Evolutionary conservation across 345 rosid species (phyloP), one percentile per base, ranked within the genome.

Genomic region (Hypericum perforatum): DNA sequence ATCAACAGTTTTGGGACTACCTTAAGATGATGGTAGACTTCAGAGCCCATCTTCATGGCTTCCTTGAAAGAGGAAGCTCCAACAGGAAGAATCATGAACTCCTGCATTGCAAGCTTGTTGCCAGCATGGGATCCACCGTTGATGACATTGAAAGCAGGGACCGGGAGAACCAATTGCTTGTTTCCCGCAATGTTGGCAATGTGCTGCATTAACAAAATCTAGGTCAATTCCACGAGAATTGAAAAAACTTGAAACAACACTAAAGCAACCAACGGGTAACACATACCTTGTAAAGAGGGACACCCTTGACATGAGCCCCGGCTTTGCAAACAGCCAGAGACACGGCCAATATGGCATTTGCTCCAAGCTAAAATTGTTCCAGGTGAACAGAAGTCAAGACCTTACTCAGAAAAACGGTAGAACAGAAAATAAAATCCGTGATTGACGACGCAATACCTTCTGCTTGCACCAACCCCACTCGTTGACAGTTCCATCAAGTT

Each of bases 401-500:
- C 11, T 37, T 29, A 13, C 14, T 5, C 6, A 10, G 32, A 48
- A 15, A 48, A 7, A 48, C 22, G 1, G 10, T 48, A 9, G 22
- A 7, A 11, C 16, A n/a, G 38, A 32, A 6, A 52, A 16, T 37
- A 5, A 16, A n/a, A 52, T 7, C 9, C 9, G 12, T 11, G 6
- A 7, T 29, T 6, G 10, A 16, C 8, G 22, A 5, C 29, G 9
- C 8, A 48, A 48, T 43, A 92, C 98, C 96, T 92, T 92, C 58
- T 88, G 94, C 56, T 92, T 92, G 82, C 98, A 88, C 96, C 98
- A 92, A 51, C 98, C 96, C 96, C 98, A 92, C 74, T 92, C 98
- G 2, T 85, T 92, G 11, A 81, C 86, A 49, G 98, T 92, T 62
- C 98, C 96, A 57, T 92, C 98, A 56, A 92, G 89, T 43, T 85